phyloP scores from a whole-genome alignment of 2,329 filamentous ascomycete genomes.

The Scleromitrula shiraiana region DNA sequence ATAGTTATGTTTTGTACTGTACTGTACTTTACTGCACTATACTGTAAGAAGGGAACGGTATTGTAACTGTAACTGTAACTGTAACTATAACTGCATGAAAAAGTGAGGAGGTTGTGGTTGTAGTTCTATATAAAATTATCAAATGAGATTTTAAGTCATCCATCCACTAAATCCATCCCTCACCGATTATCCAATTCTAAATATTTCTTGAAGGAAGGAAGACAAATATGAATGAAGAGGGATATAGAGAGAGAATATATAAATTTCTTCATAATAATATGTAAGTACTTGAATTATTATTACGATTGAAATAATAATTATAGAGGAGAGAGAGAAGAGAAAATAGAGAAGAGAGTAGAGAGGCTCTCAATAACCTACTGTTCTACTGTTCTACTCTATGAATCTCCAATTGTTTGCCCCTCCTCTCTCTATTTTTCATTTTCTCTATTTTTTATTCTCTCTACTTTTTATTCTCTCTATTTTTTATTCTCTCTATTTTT shows the following conservation, averaged over 20 bases:
- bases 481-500: too few relatives aligned
- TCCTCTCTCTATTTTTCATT: not conserved
- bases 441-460: too few relatives aligned
- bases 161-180: not conserved
- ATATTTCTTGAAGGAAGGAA: not conserved
- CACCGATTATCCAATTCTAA: not conserved
- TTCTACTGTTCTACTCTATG: not conserved
- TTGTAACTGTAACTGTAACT: conserved; percentile 1
- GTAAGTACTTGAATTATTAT: too few relatives aligned
- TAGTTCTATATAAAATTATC: too few relatives aligned
- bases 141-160: not conserved
- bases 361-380: not conserved
- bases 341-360: not conserved
- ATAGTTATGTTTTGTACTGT: too few relatives aligned
- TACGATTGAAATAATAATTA: too few relatives aligned
- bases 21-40: too few relatives aligned
- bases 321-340: not conserved
- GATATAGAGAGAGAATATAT: too few relatives aligned
- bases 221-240: too few relatives aligned
- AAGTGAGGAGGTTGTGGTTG: not conserved
- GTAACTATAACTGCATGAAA: not conserved
- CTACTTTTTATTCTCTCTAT: too few relatives aligned
- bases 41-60: not conserved
- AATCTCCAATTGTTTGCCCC: too few relatives aligned
- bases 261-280: too few relatives aligned